Percentiles rank a stretch among this genome's conserved stretches.
These are phyloP conservation scores for Cordyceps cicadae DNA, from an alignment of 2,329 filamentous ascomycete genomes.

Conservation along the genomic window DNA sequence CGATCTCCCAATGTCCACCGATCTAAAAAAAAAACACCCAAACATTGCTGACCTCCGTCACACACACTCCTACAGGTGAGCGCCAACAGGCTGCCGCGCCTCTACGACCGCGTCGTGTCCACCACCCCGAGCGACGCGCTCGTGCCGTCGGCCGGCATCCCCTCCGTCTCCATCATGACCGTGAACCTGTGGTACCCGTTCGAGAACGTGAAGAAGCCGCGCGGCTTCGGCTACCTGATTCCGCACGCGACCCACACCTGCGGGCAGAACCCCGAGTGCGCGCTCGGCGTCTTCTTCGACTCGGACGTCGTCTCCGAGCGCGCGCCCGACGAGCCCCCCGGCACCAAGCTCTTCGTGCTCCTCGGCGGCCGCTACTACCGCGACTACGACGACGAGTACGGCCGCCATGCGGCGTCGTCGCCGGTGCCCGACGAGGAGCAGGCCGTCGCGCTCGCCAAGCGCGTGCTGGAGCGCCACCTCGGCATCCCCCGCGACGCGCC, in stretches of 20 bases:
- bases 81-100: constrained; percentile 12
- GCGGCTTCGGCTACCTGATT: constrained; percentile 87
- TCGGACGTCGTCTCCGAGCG: constrained; percentile 44
- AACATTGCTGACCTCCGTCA: neutral
- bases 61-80: neutral
- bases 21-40: no score
- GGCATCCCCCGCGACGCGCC: constrained; percentile 54
- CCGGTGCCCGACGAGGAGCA: no score
- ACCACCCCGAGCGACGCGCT: constrained; percentile 48
- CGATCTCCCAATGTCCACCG: no score
- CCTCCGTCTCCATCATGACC: constrained; percentile 76
- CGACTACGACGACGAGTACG: no score
- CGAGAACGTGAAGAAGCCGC: constrained; percentile 51
- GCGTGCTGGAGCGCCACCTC: constrained; percentile 65
- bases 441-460: constrained; percentile 60
- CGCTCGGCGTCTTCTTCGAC: constrained; percentile 89
- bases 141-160: constrained; percentile 35
- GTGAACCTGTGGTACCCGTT: constrained; percentile 80
- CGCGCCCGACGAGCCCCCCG: constrained; percentile 47
- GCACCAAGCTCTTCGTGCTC: constrained; percentile 90
- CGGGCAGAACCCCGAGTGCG: constrained; percentile 70
- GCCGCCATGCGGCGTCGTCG: no score
- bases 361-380: constrained; percentile 85
- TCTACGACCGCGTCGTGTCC: constrained; percentile 54
- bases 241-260: constrained; percentile 60